phyloP scores from a whole-genome alignment of 2,329 filamentous ascomycete species.

The Penicillium sp. region DNA sequence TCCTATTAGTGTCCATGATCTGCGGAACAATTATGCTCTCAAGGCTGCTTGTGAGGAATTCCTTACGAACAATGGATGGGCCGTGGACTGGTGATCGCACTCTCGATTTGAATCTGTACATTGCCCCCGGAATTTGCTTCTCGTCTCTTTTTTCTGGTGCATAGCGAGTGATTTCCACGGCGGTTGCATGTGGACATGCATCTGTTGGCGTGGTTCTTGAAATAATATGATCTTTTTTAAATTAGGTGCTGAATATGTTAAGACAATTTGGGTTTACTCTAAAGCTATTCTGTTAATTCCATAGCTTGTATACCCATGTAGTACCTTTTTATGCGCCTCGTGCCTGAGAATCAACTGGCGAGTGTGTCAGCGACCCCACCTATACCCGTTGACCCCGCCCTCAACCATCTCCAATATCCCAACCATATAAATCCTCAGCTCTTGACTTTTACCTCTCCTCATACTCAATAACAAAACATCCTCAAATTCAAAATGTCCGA shows the following conservation, averaged over 20 bases:
- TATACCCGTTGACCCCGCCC: slow-evolving; percentile 1
- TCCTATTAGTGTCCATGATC: slow-evolving; percentile 64
- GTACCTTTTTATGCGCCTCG: no score
- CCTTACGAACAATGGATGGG: slow-evolving; percentile 83
- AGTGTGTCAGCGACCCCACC: slow-evolving; percentile 14
- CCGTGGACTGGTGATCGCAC: slow-evolving; percentile 72
- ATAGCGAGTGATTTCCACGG: slow-evolving; percentile 17
- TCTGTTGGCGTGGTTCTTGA: background rate
- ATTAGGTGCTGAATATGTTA: background rate
- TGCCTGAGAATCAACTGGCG: slow-evolving; percentile 13
- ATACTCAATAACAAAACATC: background rate
- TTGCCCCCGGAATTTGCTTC: background rate
- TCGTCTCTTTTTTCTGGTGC: slow-evolving; percentile 9
- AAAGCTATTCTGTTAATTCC: background rate
- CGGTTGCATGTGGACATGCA: slow-evolving; percentile 1
- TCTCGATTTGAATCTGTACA: background rate
- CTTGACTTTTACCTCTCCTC: background rate
- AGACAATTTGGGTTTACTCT: background rate
- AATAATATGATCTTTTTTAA: background rate
- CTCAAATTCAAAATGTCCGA: slow-evolving; percentile 29
- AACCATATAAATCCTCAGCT: slow-evolving; percentile 2
- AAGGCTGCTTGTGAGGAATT: slow-evolving; percentile 84
- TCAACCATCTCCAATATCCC: slow-evolving; percentile 15
- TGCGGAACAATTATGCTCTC: slow-evolving; percentile 78
- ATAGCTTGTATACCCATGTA: no score